Evolutionary conservation across 257 asterid species (phyloP).

Genomic region (Solanum pennellii): DNA sequence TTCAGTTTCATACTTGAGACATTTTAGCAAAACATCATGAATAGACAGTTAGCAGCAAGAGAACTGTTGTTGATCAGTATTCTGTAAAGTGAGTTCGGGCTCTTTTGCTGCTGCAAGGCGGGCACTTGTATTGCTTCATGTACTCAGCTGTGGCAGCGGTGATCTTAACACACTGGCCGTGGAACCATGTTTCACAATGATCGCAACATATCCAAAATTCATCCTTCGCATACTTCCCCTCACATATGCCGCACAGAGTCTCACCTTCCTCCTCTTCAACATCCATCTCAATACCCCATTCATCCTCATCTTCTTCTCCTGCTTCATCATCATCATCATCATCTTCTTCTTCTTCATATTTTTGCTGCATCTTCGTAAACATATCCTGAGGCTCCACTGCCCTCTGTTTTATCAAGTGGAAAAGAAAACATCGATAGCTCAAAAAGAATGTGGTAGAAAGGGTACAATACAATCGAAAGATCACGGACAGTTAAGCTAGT

Average conservation of each 20-base stretch:
- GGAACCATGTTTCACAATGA: conserved; percentile 78
- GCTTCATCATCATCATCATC: not conserved
- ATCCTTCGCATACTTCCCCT: conserved; percentile 43
- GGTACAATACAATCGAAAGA: not conserved
- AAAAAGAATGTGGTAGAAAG: not conserved
- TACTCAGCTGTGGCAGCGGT: conserved; percentile 69
- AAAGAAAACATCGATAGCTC: not conserved
- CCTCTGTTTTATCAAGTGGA: conserved; percentile 22
- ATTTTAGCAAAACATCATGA: not conserved
- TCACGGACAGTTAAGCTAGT: not conserved
- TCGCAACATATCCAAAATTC: conserved; percentile 89
- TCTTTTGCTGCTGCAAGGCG: conserved; percentile 70
- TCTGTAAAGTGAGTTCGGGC: conserved; percentile 21
- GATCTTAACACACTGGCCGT: conserved; percentile 83
- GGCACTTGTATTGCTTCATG: conserved; percentile 78
- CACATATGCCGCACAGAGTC: conserved; percentile 60
- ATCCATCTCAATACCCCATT: conserved; percentile 3
- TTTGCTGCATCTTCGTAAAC: conserved; percentile 22
- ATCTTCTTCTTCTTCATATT: conserved; percentile 40
- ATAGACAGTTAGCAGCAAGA: not conserved
- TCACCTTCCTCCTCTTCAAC: conserved; percentile 71
- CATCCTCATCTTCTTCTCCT: conserved; percentile 34
- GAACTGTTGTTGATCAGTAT: not conserved
- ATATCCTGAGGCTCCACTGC: conserved; percentile 23
- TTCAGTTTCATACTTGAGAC: not conserved